Base-by-base conservation (phyloP, 208 protist species). In the Leishmania gerbilli region DNA sequence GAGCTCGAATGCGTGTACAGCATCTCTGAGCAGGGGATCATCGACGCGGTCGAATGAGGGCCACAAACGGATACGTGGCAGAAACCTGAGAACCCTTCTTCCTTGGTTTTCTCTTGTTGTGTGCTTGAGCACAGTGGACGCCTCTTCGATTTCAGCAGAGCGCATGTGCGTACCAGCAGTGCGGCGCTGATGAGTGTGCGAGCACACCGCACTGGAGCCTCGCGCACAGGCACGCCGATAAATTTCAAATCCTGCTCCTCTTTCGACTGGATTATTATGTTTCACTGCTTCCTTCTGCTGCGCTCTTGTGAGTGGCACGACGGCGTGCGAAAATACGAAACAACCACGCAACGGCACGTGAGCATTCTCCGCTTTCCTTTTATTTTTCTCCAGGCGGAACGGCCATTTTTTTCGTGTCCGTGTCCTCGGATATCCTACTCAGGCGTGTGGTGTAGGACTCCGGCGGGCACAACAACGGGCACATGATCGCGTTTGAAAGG, bases 21-120 rank as follows among this genome's bases (percentile, higher is more conserved):
- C 76, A 99, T 99, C 67, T 93, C 95, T 27, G 95, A 98, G 45
- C 96, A 96, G 55, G 99, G 99, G 62, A 99, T 99, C 74, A 87
- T 86, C 47, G 99, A 99, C 81, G 94, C 96, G 9, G 82, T 88
- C 49, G 97, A 99, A 51, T 99, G 88, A 89, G 17, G n/a, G 5
- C 21, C 31, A 74, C 21, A 67, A 5, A 24, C 19, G 37, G 56
- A 0, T 53, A 42, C 42, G 55, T 13, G 21, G 3, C 45, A 34
- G 11, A 2, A 42, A n/a, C 15, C 37, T 47, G 17, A 7, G 24
- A 34, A 51, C 45, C 68, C 42, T 74, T 74, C 37, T 55, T 74
- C 53, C 37, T 55, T 74, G 15, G 7, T 53, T 34, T 17, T n/a
- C 27, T 53, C 27, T 27, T 34, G 9, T 27, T 24, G 19, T 31